Evolutionary conservation across 441 rosid species (phyloP), one percentile per base, ranked within the genome.

Genomic region (Pelargonium fulgidum): DNA sequence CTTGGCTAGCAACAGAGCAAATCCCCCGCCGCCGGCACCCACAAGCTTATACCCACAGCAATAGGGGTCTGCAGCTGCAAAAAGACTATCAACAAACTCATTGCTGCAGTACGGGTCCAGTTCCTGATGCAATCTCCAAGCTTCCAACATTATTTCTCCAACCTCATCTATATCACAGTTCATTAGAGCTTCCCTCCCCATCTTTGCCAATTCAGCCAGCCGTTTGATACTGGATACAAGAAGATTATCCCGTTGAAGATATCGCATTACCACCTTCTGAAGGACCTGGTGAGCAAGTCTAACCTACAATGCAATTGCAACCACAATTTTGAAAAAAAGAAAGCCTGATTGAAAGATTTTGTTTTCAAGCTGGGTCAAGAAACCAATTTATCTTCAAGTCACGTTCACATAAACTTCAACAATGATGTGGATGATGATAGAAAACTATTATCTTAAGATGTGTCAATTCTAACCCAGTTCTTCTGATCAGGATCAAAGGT

Each of bases 111-210:
- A 86, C 1, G 99, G 97, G 41, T 93, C 99, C 1, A 93, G 93
- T 80, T 93, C 99, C 79, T 91, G 99, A 73, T 93, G 99, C 80
- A 93, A 66, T 73, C 89, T 89, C 99, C 97, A 93, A 1, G 97
- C 87, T 76, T 93, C 99, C 73, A 81, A 50, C 93, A 93, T 89
- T 68, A 91, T 91, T 73, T 86, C 89, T 22, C 99, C 97, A 0
- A 93, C 68, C 75, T 86, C 90, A 66, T 87, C 93, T 9, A 85
- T 66, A 29, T 86, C 89, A 36, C 88, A 73, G 85, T 91, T 89
- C 97, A 93, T 93, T 33, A 89, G 67, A 59, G 96, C 95, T 81
- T 91, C 96, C 80, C 97, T 86, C 17, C 99, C 97, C 0, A 73
- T 73, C 76, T 87, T 88, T 0, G 97, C 97, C 69, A 93, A 79